These are phyloP conservation scores for Starmerella vaccinii DNA, from an alignment of 805 yeast species.

Conservation along the genomic window DNA sequence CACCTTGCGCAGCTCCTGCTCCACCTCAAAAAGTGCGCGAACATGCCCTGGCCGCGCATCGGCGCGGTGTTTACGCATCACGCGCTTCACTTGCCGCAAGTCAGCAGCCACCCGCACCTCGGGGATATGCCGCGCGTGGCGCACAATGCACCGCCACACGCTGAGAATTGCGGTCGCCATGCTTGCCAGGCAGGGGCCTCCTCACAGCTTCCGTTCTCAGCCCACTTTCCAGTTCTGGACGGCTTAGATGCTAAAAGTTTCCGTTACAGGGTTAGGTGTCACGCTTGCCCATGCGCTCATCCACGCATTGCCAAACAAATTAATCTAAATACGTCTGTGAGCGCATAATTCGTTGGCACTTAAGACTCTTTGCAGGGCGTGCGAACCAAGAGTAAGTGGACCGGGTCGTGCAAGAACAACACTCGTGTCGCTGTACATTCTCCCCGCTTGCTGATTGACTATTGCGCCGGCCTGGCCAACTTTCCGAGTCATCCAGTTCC, in stretches of 20 bases:
- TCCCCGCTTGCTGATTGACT: too few species aligned
- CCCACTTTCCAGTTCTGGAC: not conserved
- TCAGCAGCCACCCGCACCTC: not conserved
- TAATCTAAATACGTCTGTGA: not conserved
- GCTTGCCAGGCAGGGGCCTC: not conserved
- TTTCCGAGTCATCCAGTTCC: not conserved
- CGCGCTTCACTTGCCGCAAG: not conserved
- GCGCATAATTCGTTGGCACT: not conserved
- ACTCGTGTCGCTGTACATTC: too few species aligned
- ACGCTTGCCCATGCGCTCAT: not conserved
- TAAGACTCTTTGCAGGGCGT: not conserved
- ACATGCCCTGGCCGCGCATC: not conserved
- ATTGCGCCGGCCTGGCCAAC: too few species aligned
- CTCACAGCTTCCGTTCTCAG: too few species aligned
- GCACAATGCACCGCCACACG: slow-evolving; percentile 9
- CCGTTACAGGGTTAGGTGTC: not conserved
- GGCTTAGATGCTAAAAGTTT: not conserved
- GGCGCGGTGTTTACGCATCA: not conserved
- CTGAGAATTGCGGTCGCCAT: slow-evolving; percentile 1
- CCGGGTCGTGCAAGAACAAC: too few species aligned
- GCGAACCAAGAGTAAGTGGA: too few species aligned
- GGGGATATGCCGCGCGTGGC: slow-evolving; percentile 8
- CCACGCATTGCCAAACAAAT: not conserved
- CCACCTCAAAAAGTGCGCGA: slow-evolving; percentile 14
- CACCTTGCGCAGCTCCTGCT: slow-evolving; percentile 16